Conservation (phyloP, 371 early-diverging fungal genomes). For the Funneliformis caledonium region DNA sequence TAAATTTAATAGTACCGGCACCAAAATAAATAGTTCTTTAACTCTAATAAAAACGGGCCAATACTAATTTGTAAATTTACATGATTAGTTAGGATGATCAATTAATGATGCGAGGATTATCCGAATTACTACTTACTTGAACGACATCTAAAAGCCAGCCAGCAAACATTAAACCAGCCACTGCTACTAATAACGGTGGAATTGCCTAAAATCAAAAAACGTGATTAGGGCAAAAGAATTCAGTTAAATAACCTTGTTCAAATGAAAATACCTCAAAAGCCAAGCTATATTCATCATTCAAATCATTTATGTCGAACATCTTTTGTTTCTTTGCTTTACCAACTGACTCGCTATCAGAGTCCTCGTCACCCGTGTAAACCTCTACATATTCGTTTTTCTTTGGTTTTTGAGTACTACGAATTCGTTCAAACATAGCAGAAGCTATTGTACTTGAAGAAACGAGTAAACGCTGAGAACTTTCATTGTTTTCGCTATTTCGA, state of each 20-base stretch:
- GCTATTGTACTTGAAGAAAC: not conserved
- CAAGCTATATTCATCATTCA: slow-evolving; percentile 21
- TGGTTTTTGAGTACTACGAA: not conserved
- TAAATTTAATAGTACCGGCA: slow-evolving; percentile 81
- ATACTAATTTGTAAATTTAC: slow-evolving; percentile 48
- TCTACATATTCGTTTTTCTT: slow-evolving; percentile 15
- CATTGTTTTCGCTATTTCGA: not conserved
- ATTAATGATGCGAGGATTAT: not conserved
- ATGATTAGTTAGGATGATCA: not conserved
- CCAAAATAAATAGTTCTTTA: slow-evolving; percentile 80
- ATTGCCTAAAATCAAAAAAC: slow-evolving; percentile 57
- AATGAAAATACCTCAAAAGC: slow-evolving; percentile 17
- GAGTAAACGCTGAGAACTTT: not conserved
- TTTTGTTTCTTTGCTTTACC: not conserved
- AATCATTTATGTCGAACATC: not conserved
- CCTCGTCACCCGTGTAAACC: not conserved
- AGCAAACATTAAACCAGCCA: slow-evolving; percentile 72
- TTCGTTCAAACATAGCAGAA: not conserved
- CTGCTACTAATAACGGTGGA: slow-evolving; percentile 73
- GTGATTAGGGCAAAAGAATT: not conserved
- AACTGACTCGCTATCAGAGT: not conserved
- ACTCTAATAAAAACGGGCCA: slow-evolving; percentile 71
- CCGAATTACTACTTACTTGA: slow-evolving; percentile 52
- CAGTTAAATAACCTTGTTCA: not conserved
- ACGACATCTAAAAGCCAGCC: slow-evolving; percentile 71